Evolutionary conservation across 805 yeast species (phyloP), one percentile per base, ranked within the genome.

Genomic region (Yamadazyma insecticola): DNA sequence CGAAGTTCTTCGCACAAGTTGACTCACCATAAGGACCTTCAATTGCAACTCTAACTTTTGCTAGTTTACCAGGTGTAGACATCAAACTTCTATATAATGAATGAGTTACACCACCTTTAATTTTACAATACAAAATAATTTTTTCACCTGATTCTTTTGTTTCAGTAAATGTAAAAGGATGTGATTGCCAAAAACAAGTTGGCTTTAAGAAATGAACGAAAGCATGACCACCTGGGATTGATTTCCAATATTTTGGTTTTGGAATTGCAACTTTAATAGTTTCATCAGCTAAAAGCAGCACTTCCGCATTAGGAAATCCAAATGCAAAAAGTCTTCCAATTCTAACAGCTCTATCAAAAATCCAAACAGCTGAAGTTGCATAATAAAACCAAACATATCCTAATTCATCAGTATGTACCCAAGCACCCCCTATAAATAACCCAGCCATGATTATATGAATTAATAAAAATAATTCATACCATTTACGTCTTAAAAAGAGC

Each of bases 11-110:
- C 11, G 75, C 56, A 2, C 78, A 72, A 4, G 72, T 49, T 2
- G 69, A 40, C 23, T 64, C 61, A 3, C 90, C 85, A 47, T 83
- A 82, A 2, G 89, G 88, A 1, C 90, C 90, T 48, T 82, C 90
- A 9, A 63, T 50, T 7, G 51, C 48, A 11, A 63, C 63, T 32
- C 62, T 44, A 23, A 62, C 48, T 13, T 14, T 39, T 3, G 50
- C 30, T 2, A 50, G 29, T 25, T 47, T 52, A 7, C 57, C 62
- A 2, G 66, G 67, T 17, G 46, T 30, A 6, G 31, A 41, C 12
- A 40, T 35, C 32, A 63, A 45, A 24, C 47, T 36, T 34, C 51
- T 47, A 32, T 48, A 50, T 13, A 63, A 45, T 4, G 57, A 50
- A 26, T 51, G 55, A 2, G 68, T 62, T 5, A 60, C 45, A 15